Base-by-base conservation (phyloP, 257 asterid species). In the Avicennia marina region DNA sequence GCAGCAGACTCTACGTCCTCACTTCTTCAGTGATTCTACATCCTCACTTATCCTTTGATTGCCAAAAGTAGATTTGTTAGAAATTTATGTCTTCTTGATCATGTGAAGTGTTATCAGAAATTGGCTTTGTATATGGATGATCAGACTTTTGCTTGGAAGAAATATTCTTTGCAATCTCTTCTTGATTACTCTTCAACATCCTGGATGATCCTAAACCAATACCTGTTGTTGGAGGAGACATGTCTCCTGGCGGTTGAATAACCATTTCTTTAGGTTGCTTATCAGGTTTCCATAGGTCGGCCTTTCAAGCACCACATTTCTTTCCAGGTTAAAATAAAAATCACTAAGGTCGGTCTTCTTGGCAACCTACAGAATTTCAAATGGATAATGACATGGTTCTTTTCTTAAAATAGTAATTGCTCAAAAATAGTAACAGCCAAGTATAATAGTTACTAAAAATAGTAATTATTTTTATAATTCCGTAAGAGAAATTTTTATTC, bases 321-420 rank as follows among this genome's bases (percentile, higher is more conserved):
- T 86, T 11, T 61, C 32, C 45, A 86, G 81, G 75, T 72, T 84
- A 75, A 81, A 89, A 74, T 89, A 89, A 64, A 89, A 86, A 50
- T 89, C 94, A 16, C 70, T 75, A 56, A 89, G 65, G 65, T 89
- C 95, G 1, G 70, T 50, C 76, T 89, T 86, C 79, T 84, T 89
- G 20, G 95, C 86, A 51, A 89, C 97, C 97, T 89, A 60, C 40
- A 31, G 33, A 55, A 22, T 17, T 16, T 34, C 11, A 15, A 25
- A 24, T n/a, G 58, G n/a, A n/a, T n/a, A n/a, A n/a, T n/a, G n/a
- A n/a, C n/a, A n/a, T n/a, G n/a, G n/a, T n/a, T n/a, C n/a, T n/a
- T n/a, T n/a, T n/a, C n/a, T n/a, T n/a, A n/a, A n/a, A n/a, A n/a
- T n/a, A n/a, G n/a, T n/a, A n/a, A n/a, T n/a, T n/a, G n/a, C n/a